These are phyloP conservation scores for Claviceps capensis DNA, from an alignment of 2,329 filamentous ascomycete species.

Conservation along the genomic window DNA sequence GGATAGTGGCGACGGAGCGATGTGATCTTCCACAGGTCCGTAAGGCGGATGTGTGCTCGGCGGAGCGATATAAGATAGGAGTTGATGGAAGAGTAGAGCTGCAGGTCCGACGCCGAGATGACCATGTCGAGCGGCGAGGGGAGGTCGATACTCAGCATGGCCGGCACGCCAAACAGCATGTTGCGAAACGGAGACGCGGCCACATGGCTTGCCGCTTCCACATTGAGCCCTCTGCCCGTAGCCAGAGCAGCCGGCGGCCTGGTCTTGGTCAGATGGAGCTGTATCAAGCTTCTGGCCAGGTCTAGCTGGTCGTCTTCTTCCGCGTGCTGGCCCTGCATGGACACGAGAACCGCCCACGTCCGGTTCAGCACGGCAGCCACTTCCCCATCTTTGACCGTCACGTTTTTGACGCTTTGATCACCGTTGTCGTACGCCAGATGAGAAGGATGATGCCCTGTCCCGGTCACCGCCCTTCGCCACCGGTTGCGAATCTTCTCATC, in stretches of 20 bases:
- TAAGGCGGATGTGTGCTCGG: slow-evolving; percentile 71
- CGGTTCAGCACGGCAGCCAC: slow-evolving; percentile 62
- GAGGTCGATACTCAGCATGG: slow-evolving; percentile 56
- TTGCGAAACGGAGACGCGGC: slow-evolving; percentile 56
- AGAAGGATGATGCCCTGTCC: neutral
- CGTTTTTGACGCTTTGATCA: slow-evolving; percentile 28
- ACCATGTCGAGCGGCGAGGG: slow-evolving; percentile 78
- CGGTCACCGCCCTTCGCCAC: slow-evolving; percentile 47
- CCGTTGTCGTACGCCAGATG: slow-evolving; percentile 39
- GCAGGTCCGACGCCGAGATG: slow-evolving; percentile 60
- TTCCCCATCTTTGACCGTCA: slow-evolving; percentile 73
- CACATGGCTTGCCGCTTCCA: slow-evolving; percentile 21
- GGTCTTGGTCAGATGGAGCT: slow-evolving; percentile 47
- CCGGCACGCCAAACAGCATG: slow-evolving; percentile 64
- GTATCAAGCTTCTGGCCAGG: slow-evolving; percentile 63
- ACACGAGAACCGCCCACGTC: slow-evolving; percentile 69
- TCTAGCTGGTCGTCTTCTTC: slow-evolving; percentile 78
- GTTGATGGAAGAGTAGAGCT: slow-evolving; percentile 73
- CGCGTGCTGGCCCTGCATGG: slow-evolving; percentile 52
- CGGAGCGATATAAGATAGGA: slow-evolving; percentile 77
- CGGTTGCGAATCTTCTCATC: slow-evolving; percentile 66
- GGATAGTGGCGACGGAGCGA: slow-evolving; percentile 66
- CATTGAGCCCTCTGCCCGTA: slow-evolving; percentile 20
- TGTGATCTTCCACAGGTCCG: slow-evolving; percentile 76
- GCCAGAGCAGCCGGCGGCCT: slow-evolving; percentile 25